Conservation (phyloP, 768 basidiomycete genomes). For the Phanerodontia chrysosporium region DNA sequence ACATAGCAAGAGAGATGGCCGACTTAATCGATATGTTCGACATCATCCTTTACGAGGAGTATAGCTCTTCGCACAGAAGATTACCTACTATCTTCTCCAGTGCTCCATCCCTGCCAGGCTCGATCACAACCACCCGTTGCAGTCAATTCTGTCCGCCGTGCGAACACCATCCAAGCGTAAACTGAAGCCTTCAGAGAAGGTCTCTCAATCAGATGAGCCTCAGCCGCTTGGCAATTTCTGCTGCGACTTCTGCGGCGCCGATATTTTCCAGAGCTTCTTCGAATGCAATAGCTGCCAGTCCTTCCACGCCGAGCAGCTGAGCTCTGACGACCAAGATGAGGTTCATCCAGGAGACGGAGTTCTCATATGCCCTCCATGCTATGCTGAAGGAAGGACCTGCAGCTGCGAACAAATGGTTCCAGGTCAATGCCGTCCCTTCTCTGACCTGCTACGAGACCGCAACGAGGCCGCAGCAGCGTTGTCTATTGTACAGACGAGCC, state of each 20-base stretch:
- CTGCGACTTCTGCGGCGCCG: slow-evolving; percentile 81
- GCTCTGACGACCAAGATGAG: slow-evolving; percentile 11
- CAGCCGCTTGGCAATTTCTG: slow-evolving; percentile 22
- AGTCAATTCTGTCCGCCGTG: background rate
- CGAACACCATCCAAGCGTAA: slow-evolving; percentile 7
- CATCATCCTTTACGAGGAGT: slow-evolving; percentile 20
- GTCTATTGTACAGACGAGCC: background rate
- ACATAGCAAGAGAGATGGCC: slow-evolving; percentile 4
- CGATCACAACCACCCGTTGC: background rate
- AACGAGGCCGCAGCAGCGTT: slow-evolving; percentile 33
- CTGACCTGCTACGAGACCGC: slow-evolving; percentile 40
- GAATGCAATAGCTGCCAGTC: slow-evolving; percentile 51
- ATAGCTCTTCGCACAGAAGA: slow-evolving; percentile 15
- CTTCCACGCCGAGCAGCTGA: background rate
- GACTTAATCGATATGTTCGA: slow-evolving; percentile 21
- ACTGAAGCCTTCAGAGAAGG: background rate
- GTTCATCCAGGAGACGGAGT: slow-evolving; percentile 37
- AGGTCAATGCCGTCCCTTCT: slow-evolving; percentile 51
- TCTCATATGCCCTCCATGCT: slow-evolving; percentile 67
- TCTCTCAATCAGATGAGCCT: background rate
- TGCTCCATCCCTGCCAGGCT: background rate
- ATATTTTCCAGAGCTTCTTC: slow-evolving; percentile 81
- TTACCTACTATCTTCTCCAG: slow-evolving; percentile 17
- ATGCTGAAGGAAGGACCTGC: slow-evolving; percentile 75
- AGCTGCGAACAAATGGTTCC: slow-evolving; percentile 57